Conservation (phyloP, 176 grass and related monocot genomes). For the Phoenix roebelenii region DNA sequence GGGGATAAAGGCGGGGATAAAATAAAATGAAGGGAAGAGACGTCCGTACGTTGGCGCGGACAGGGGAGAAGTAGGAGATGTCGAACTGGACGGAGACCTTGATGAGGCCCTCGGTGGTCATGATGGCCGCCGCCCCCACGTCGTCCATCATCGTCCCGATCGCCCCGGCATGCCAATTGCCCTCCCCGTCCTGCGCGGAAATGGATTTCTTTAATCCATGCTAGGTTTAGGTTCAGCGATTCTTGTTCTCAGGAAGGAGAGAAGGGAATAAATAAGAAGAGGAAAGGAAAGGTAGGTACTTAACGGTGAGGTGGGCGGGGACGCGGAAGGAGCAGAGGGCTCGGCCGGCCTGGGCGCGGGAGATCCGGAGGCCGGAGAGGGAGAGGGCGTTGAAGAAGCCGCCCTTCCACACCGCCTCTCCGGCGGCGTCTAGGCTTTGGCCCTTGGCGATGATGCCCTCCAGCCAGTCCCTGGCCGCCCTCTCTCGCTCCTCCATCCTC, state of each 20-base stretch:
- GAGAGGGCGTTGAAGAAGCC: constrained; percentile 52
- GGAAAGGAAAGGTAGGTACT: background rate
- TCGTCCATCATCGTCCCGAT: constrained; percentile 60
- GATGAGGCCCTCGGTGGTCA: constrained; percentile 66
- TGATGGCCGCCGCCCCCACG: constrained; percentile 69
- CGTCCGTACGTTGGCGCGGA: constrained; percentile 45
- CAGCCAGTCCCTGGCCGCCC: constrained; percentile 44
- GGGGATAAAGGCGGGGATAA: no score
- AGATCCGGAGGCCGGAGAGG: constrained; percentile 42
- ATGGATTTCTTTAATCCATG: background rate
- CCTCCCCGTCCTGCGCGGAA: constrained; percentile 40
- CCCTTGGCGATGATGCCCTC: constrained; percentile 30
- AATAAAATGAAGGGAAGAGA: background rate
- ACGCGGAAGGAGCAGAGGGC: constrained; percentile 51
- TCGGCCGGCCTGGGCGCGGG: constrained; percentile 23
- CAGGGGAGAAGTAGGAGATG: constrained; percentile 53
- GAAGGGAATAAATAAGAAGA: background rate
- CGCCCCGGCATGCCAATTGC: constrained; percentile 73
- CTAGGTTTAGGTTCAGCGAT: no score
- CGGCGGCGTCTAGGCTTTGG: background rate
- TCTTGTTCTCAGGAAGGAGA: background rate
- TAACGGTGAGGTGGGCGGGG: constrained; percentile 53
- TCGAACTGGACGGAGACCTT: constrained; percentile 65
- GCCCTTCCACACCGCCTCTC: constrained; percentile 10
- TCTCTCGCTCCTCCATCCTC: constrained; percentile 2